Evolutionary conservation across 768 basidiomycete species (phyloP).

Genomic region (Royoungia palumana): DNA sequence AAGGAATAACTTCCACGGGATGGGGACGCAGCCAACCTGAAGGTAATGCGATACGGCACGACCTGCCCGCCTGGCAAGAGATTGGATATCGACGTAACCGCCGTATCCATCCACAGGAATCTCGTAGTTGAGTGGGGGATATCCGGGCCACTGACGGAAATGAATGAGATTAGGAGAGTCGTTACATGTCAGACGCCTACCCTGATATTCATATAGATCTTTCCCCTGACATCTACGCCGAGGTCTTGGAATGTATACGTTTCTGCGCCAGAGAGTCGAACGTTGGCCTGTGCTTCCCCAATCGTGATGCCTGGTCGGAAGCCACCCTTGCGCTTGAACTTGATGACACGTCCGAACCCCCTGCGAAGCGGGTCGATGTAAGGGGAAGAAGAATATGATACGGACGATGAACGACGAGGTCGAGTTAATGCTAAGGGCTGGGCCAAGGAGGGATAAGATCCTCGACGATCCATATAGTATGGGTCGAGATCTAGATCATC

Average conservation of each 20-base stretch:
- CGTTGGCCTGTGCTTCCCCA: slow-evolving; percentile 64
- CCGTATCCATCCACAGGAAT: slow-evolving; percentile 68
- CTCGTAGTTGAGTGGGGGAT: slow-evolving; percentile 67
- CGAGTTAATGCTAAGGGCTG: slow-evolving; percentile 22
- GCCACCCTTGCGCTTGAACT: slow-evolving; percentile 72
- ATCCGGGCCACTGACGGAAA: slow-evolving; percentile 62
- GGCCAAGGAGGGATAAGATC: slow-evolving; percentile 22
- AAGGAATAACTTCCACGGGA: slow-evolving; percentile 4
- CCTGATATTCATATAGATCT: slow-evolving; percentile 60
- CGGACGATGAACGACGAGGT: slow-evolving; percentile 37
- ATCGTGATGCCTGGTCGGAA: slow-evolving; percentile 64
- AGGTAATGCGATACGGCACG: slow-evolving; percentile 74
- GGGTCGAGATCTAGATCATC: slow-evolving; percentile 52
- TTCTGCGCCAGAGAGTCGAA: slow-evolving; percentile 58
- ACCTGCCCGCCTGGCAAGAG: slow-evolving; percentile 64
- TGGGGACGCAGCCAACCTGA: slow-evolving; percentile 43
- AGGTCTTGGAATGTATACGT: slow-evolving; percentile 62
- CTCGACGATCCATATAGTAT: slow-evolving; percentile 42
- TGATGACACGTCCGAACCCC: slow-evolving; percentile 51
- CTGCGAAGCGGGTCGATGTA: slow-evolving; percentile 45
- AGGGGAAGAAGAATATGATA: slow-evolving; percentile 38
- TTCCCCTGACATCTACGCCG: slow-evolving; percentile 56
- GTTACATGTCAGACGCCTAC: slow-evolving; percentile 36
- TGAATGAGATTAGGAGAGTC: not conserved
- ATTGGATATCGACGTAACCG: slow-evolving; percentile 61